Conservation (phyloP, 2,329 filamentous ascomycete species). For the Epichloe aotearoae region DNA sequence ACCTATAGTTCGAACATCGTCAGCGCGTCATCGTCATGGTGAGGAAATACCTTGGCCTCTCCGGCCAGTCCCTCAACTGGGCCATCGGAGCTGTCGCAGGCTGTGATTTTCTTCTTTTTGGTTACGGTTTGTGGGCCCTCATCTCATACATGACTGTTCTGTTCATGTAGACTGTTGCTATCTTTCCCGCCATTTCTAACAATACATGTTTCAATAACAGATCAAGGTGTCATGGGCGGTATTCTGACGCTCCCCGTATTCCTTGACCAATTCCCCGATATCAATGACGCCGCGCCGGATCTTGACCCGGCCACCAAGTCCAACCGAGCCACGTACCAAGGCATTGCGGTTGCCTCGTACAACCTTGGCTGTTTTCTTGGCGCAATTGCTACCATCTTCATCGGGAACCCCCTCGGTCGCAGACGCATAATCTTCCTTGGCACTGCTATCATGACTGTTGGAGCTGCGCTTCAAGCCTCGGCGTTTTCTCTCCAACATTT, state of each 20-base stretch:
- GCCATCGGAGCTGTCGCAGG: slow-evolving; percentile 60
- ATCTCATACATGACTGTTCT: neutral
- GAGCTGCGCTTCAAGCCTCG: slow-evolving; percentile 44
- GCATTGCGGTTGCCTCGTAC: slow-evolving; percentile 42
- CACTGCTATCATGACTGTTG: slow-evolving; percentile 43
- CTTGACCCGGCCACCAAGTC: slow-evolving; percentile 20
- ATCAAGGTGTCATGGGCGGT: slow-evolving; percentile 64
- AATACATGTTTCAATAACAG: slow-evolving; percentile 25
- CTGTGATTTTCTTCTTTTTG: slow-evolving; percentile 54
- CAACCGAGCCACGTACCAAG: slow-evolving; percentile 37
- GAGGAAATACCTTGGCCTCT: slow-evolving; percentile 48
- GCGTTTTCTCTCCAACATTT: slow-evolving; percentile 41
- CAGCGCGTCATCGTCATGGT: slow-evolving; percentile 14
- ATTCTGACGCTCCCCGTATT: slow-evolving; percentile 56
- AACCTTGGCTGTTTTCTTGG: slow-evolving; percentile 51
- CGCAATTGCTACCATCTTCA: slow-evolving; percentile 52
- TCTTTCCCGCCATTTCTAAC: neutral
- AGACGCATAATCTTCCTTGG: slow-evolving; percentile 46
- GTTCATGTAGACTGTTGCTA: neutral
- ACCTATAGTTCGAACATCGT: neutral
- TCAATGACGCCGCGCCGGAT: slow-evolving; percentile 28
- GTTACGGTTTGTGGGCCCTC: slow-evolving; percentile 32
- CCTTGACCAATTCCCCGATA: slow-evolving; percentile 42
- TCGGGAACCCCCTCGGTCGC: slow-evolving; percentile 49
- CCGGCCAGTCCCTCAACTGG: slow-evolving; percentile 51